Evolutionary conservation across 176 grass and related monocot genomes (phyloP).

Genomic region (Carex kokanica): DNA sequence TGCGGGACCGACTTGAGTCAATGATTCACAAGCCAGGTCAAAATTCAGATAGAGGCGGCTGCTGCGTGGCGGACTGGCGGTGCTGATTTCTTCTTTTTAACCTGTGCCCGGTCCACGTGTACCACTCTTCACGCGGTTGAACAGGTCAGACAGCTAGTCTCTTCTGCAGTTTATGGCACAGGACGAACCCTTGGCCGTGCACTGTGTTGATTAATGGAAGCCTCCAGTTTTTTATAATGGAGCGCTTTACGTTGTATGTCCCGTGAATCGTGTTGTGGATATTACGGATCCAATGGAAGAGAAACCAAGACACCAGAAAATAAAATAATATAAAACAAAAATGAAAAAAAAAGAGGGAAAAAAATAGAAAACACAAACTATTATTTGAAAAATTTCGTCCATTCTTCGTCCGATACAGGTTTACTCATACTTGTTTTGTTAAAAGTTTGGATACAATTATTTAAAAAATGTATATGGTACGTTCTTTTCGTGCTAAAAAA

Average conservation of each 20-base stretch:
- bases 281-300: not conserved
- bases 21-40: slow-evolving; percentile 11
- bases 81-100: not conserved
- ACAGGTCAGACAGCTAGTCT: not conserved
- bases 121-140: not conserved
- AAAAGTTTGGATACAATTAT: too few species aligned
- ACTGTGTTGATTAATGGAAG: not conserved
- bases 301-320: not conserved
- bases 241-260: not conserved
- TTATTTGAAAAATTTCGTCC: too few species aligned
- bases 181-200: not conserved
- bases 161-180: not conserved
- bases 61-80: too few species aligned
- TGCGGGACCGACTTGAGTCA: not conserved
- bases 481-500: too few species aligned
- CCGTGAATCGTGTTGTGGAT: not conserved
- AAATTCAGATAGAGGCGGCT: slow-evolving; percentile 17
- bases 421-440: too few species aligned
- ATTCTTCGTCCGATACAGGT: too few species aligned
- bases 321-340: too few species aligned
- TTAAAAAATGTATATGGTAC: too few species aligned
- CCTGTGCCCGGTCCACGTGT: not conserved
- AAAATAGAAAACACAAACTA: too few species aligned
- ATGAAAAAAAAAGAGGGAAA: too few species aligned
- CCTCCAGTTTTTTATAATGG: not conserved